Percentiles rank a stretch among this genome's conserved stretches.
These are phyloP conservation scores for Sporothrix sp. DNA, from an alignment of 2,329 filamentous ascomycete species.

Conservation along the genomic window DNA sequence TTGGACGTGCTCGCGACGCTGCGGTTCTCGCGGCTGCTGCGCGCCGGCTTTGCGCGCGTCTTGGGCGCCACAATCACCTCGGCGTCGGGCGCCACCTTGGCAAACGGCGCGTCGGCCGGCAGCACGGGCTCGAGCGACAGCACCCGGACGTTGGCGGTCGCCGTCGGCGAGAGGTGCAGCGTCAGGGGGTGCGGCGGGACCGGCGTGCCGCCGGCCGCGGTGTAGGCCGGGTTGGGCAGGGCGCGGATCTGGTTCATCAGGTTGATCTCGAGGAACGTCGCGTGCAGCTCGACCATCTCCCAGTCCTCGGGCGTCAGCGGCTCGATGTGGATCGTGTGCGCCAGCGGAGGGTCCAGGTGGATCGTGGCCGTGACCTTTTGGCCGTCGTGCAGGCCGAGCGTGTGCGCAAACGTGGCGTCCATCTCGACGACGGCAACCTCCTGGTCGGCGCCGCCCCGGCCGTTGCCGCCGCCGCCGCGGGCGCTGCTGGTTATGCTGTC, in stretches of 20 bases:
- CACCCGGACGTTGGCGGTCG: conserved; percentile 83
- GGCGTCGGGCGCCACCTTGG: conserved; percentile 85
- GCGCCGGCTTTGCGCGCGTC: conserved; percentile 59
- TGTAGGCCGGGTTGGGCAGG: conserved; percentile 71
- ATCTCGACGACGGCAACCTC: conserved; percentile 74
- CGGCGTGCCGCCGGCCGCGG: conserved; percentile 33
- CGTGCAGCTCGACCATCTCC: conserved; percentile 98
- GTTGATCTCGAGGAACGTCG: conserved; percentile 89
- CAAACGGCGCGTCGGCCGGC: conserved; percentile 62
- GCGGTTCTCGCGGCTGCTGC: conserved; percentile 60
- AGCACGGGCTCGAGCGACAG: conserved; percentile 71
- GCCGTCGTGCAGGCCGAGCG: conserved; percentile 68
- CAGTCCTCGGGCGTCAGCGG: conserved; percentile 91
- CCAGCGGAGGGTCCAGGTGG: conserved; percentile 81
- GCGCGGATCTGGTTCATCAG: conserved; percentile 87
- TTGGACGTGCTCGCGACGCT: conserved; percentile 73
- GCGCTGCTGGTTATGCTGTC: conserved; percentile 33
- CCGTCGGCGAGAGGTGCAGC: conserved; percentile 87
- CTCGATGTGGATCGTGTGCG: conserved; percentile 94
- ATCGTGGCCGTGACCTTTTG: conserved; percentile 64
- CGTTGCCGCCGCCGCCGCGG: conserved; percentile 26
- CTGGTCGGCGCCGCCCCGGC: conserved; percentile 47
- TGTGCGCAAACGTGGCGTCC: conserved; percentile 71
- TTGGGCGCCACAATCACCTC: conserved; percentile 98
- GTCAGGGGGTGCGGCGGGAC: conserved; percentile 63